Base-by-base conservation (phyloP, 2,329 filamentous ascomycete species). In the Dactylonectria estremocensis region DNA sequence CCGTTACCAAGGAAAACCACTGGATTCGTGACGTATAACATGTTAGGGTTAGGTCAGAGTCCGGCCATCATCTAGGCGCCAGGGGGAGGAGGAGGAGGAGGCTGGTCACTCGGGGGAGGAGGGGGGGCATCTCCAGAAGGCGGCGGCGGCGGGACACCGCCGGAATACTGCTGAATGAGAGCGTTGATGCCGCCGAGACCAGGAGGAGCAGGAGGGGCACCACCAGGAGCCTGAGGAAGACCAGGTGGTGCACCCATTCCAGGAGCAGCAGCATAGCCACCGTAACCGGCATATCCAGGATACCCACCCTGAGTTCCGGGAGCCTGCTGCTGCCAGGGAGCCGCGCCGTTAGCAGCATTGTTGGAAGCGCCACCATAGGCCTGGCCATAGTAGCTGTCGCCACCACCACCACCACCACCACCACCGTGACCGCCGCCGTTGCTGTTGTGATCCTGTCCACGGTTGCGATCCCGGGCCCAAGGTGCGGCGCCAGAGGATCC, bases 151-250 rank as follows among this genome's bases (percentile, higher is more conserved):
- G 86, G 83, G 35, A 80, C 82, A 54, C 85, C 84, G 70, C 83
- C 83, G 45, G 88, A 84, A 69, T 89, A 93, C 75, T 91, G 90
- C 79, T 92, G 89, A 75, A 92, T 91, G 66, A 93, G 84, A 53
- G 89, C 88, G 77, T 88, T 90, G 68, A 92, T 83, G 46, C 89
- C 89, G 67, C 87, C 86, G 24, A 89, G 83, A 68, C 83, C 86
- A 74, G 89, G 87, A 52, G 87, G 87, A 65, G 85, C 86, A 67
- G 84, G 83, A 50, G 90, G 83, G 59, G 84, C 86, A 70, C 83
- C 83, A 62, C 82, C 82, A 66, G 84, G 84, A 69, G 81, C 81
- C 50, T 77, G 74, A 67, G 76, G 80, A 70, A 83, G 81, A 16
- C 85, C 85, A 50, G 80, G 80, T 67, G 80, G 81, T 20, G 81